Conservation (phyloP, 441 rosid genomes). For the Gossypium schwendimanii region DNA sequence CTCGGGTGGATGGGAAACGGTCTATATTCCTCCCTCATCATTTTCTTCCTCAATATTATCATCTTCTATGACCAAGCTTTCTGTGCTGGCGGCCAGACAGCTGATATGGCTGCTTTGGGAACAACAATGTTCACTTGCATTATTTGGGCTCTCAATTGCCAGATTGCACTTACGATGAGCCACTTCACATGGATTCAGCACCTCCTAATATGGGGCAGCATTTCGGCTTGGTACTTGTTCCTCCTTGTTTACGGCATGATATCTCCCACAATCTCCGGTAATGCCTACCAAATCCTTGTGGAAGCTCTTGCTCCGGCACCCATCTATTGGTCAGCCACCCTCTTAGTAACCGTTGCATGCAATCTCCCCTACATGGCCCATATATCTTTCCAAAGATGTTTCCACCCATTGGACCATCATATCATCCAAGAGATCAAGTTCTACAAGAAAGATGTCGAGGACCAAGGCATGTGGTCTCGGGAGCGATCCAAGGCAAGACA, state of each 20-base stretch:
- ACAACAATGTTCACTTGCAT: slow-evolving; percentile 96
- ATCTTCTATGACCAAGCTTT: slow-evolving; percentile 75
- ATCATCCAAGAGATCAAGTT: slow-evolving; percentile 94
- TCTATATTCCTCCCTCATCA: slow-evolving; percentile 61
- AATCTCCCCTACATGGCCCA: slow-evolving; percentile 69
- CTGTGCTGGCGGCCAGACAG: slow-evolving; percentile 73
- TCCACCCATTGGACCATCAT: slow-evolving; percentile 94
- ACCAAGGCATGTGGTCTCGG: slow-evolving; percentile 77
- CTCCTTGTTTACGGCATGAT: slow-evolving; percentile 79
- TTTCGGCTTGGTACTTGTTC: slow-evolving; percentile 71
- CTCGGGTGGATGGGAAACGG: slow-evolving; percentile 97
- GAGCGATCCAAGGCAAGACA: slow-evolving; percentile 86
- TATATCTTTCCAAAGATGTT: slow-evolving; percentile 71
- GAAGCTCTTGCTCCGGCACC: slow-evolving; percentile 93
- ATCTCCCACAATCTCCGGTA: slow-evolving; percentile 63
- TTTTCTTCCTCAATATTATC: slow-evolving; percentile 67
- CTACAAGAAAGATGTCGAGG: slow-evolving; percentile 73
- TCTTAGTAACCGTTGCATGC: slow-evolving; percentile 66
- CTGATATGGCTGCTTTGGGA: slow-evolving; percentile 83
- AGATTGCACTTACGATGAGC: slow-evolving; percentile 88
- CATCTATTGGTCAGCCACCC: slow-evolving; percentile 64
- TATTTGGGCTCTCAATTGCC: slow-evolving; percentile 84
- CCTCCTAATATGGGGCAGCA: slow-evolving; percentile 86
- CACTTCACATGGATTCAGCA: slow-evolving; percentile 99
- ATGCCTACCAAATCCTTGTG: slow-evolving; percentile 56